phyloP scores from a whole-genome alignment of 441 rosid genomes.

The Pelargonium citronellum region DNA sequence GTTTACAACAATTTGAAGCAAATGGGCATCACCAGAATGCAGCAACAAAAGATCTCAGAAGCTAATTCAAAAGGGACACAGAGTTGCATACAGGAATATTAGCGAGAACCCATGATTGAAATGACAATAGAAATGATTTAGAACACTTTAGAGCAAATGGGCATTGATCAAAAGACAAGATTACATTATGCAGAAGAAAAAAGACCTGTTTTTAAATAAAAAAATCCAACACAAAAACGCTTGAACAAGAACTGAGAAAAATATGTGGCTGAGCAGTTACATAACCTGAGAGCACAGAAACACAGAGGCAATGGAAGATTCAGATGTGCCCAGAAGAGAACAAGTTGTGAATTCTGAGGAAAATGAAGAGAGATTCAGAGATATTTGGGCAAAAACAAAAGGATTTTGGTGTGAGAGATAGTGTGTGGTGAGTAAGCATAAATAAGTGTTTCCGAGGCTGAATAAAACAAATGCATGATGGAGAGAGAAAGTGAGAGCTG shows the following conservation, averaged over 20 bases:
- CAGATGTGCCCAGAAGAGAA: constrained; percentile 19
- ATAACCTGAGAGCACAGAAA: constrained; percentile 21
- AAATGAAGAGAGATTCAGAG: constrained; percentile 11
- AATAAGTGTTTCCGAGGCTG: constrained; percentile 19
- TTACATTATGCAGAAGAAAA: constrained; percentile 33
- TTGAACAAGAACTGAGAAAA: constrained; percentile 1
- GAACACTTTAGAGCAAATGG: constrained; percentile 25
- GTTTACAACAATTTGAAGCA: constrained; percentile 30
- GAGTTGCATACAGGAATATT: constrained; percentile 16
- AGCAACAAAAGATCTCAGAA: constrained; percentile 13
- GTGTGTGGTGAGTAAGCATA: constrained; percentile 51
- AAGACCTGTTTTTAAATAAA: constrained; percentile 17
- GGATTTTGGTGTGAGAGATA: constrained; percentile 39
- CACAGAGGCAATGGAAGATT: constrained; percentile 14
- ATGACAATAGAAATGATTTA: constrained; percentile 19
- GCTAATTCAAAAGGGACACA: constrained; percentile 13
- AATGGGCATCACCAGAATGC: constrained; percentile 31
- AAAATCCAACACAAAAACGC: constrained; percentile 10
- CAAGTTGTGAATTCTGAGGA: constrained; percentile 11
- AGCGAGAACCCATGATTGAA: constrained; percentile 43
- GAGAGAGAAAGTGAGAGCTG: constrained; percentile 12
- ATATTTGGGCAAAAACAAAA: constrained; percentile 22
- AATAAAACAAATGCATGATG: constrained; percentile 14
- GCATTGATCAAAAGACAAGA: constrained; percentile 25
- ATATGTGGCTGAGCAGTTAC: constrained; percentile 21